phyloP scores from a whole-genome alignment of 2,329 filamentous ascomycete species.

The Zymoseptoria tritici region DNA sequence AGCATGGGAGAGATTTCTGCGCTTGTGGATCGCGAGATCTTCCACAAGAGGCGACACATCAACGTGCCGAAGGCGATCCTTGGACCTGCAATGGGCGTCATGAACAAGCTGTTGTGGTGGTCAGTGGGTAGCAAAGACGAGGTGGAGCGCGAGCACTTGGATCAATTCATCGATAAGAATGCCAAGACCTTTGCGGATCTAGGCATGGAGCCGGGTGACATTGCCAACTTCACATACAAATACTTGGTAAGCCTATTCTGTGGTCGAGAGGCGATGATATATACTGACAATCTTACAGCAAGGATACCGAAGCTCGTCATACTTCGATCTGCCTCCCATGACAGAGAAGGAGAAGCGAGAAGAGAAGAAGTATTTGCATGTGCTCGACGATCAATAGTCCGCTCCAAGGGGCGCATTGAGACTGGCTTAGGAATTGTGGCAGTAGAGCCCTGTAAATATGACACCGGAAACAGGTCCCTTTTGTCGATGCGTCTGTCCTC shows the following conservation, averaged over 20 bases:
- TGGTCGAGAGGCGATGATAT: not conserved
- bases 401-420: not conserved
- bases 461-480: not conserved
- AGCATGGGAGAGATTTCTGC: constrained; percentile 78
- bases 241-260: constrained; percentile 64
- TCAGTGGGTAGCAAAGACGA: constrained; percentile 73
- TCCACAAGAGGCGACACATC: constrained; percentile 81
- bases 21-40: constrained; percentile 85
- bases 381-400: constrained; percentile 73
- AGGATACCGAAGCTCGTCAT: constrained; percentile 79
- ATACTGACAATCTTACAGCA: constrained; percentile 52
- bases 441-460: not conserved
- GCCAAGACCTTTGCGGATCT: constrained; percentile 96
- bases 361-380: constrained; percentile 95
- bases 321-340: constrained; percentile 88
- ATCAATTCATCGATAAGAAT: constrained; percentile 80
- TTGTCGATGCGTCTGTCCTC: not conserved
- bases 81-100: constrained; percentile 63
- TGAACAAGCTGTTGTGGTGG: constrained; percentile 89
- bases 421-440: not conserved
- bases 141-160: constrained; percentile 84
- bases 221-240: constrained; percentile 81
- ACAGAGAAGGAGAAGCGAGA: constrained; percentile 92
- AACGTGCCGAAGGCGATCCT: constrained; percentile 78
- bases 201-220: constrained; percentile 78